phyloP scores from a whole-genome alignment of 2,329 filamentous ascomycete genomes.

The Rhytidhysteron rufulum region DNA sequence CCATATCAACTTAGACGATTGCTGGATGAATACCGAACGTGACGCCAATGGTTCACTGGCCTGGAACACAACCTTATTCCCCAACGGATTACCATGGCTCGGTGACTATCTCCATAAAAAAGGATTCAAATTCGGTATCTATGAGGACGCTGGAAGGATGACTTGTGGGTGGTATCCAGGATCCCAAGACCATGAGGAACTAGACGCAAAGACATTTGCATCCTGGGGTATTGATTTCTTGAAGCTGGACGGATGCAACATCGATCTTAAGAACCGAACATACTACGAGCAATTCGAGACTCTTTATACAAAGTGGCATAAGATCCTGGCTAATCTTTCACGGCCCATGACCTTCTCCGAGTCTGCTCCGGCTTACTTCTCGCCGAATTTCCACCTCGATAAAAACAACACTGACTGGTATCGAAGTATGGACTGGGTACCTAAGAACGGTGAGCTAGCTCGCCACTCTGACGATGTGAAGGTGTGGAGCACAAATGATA shows the following conservation, averaged over 20 bases:
- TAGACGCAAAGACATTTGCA: conserved; percentile 40
- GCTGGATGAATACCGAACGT: conserved; percentile 40
- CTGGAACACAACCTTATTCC: conserved; percentile 42
- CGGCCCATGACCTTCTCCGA: conserved; percentile 44
- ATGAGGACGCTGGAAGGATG: conserved; percentile 42
- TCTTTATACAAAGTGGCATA: conserved; percentile 42
- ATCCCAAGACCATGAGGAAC: conserved; percentile 38
- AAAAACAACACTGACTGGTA: conserved; percentile 44
- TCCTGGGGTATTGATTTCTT: conserved; percentile 39
- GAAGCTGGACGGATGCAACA: conserved; percentile 39
- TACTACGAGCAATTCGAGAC: conserved; percentile 21
- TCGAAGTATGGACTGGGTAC: conserved; percentile 44
- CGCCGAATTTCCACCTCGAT: conserved; percentile 18
- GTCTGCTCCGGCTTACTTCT: conserved; percentile 47
- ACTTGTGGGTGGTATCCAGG: conserved; percentile 46
- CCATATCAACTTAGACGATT: conserved; percentile 46
- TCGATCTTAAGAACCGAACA: conserved; percentile 14
- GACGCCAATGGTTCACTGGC: conserved; percentile 36
- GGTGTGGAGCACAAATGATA: conserved; percentile 35
- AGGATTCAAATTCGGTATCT: conserved; percentile 46
- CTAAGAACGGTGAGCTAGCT: conserved; percentile 40
- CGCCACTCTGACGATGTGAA: conserved; percentile 44
- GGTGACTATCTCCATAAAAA: conserved; percentile 34
- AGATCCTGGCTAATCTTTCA: conserved; percentile 32
- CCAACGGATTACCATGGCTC: conserved; percentile 42